These are phyloP conservation scores for Aurifilum marmelostoma DNA, from an alignment of 2,329 filamentous ascomycete species.

Conservation along the genomic window DNA sequence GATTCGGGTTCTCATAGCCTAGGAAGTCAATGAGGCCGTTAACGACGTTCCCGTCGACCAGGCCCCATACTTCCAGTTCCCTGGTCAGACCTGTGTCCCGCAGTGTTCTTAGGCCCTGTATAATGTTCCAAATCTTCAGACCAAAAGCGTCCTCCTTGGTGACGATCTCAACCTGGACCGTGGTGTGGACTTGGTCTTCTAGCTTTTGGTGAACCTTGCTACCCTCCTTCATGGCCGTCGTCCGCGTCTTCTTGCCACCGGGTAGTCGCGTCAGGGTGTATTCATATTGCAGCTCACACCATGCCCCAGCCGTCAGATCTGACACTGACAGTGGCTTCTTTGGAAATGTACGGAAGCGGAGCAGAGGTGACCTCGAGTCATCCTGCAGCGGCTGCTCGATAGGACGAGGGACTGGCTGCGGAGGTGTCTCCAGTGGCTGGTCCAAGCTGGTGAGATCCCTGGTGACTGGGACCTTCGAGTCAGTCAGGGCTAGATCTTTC, in stretches of 20 bases:
- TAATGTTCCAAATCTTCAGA: slow-evolving; percentile 84
- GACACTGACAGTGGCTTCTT: slow-evolving; percentile 83
- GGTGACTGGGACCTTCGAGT: slow-evolving; percentile 67
- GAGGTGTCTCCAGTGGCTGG: slow-evolving; percentile 14
- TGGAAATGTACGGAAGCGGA: slow-evolving; percentile 77
- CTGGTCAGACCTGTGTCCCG: slow-evolving; percentile 72
- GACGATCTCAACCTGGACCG: slow-evolving; percentile 70
- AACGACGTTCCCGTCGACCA: slow-evolving; percentile 79
- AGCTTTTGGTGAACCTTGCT: slow-evolving; percentile 78
- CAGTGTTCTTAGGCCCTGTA: slow-evolving; percentile 79
- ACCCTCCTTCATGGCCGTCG: slow-evolving; percentile 82
- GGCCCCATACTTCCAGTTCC: slow-evolving; percentile 83
- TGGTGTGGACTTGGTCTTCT: slow-evolving; percentile 82
- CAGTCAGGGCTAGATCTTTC: slow-evolving; percentile 57
- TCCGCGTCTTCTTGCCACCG: slow-evolving; percentile 73
- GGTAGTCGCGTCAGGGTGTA: slow-evolving; percentile 76
- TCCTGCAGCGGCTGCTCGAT: slow-evolving; percentile 20
- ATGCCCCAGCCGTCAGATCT: slow-evolving; percentile 85
- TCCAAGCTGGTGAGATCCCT: slow-evolving; percentile 41
- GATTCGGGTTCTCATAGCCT: slow-evolving; percentile 75
- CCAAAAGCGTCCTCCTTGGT: slow-evolving; percentile 84
- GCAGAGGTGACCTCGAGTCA: slow-evolving; percentile 61
- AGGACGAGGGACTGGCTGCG: slow-evolving; percentile 31
- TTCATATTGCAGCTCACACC: slow-evolving; percentile 95
- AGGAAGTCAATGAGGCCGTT: slow-evolving; percentile 90